phyloP scores from a whole-genome alignment of 257 asterid genomes.

The Nicotiana benthamiana region DNA sequence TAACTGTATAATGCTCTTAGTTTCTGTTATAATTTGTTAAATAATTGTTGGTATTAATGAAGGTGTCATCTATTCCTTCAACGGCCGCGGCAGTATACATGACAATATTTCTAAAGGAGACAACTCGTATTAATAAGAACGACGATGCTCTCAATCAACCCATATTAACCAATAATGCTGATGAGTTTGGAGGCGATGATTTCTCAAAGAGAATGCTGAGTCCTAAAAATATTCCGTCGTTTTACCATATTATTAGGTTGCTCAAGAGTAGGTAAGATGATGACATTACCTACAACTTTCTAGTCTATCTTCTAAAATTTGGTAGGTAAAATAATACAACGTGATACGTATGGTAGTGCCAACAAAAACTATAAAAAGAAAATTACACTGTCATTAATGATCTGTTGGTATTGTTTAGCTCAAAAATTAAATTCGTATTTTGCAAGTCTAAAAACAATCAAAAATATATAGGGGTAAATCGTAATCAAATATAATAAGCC shows the following conservation, averaged over 20 bases:
- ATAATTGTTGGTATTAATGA: background rate
- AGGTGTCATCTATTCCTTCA: constrained; percentile 41
- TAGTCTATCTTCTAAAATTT: background rate
- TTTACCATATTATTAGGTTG: constrained; percentile 34
- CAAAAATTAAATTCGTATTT: no score
- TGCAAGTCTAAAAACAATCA: no score
- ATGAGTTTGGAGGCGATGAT: constrained; percentile 21
- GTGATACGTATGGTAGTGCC: no score
- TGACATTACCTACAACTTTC: background rate
- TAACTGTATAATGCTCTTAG: background rate
- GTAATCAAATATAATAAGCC: no score
- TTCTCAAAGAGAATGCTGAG: background rate
- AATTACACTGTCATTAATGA: no score
- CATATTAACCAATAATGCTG: background rate
- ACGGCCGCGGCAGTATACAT: constrained; percentile 40
- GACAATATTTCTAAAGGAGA: constrained; percentile 40
- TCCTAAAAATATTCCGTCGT: constrained; percentile 20
- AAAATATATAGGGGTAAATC: no score
- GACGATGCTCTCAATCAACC: background rate
- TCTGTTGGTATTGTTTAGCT: no score
- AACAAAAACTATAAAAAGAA: no score
- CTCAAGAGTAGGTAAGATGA: constrained; percentile 37
- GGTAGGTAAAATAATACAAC: background rate
- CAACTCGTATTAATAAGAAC: constrained; percentile 6
- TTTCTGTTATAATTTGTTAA: background rate